Evolutionary conservation across 2,329 filamentous ascomycete genomes (phyloP), one percentile per base, ranked within the genome.

Genomic region (Colletotrichum sidae): DNA sequence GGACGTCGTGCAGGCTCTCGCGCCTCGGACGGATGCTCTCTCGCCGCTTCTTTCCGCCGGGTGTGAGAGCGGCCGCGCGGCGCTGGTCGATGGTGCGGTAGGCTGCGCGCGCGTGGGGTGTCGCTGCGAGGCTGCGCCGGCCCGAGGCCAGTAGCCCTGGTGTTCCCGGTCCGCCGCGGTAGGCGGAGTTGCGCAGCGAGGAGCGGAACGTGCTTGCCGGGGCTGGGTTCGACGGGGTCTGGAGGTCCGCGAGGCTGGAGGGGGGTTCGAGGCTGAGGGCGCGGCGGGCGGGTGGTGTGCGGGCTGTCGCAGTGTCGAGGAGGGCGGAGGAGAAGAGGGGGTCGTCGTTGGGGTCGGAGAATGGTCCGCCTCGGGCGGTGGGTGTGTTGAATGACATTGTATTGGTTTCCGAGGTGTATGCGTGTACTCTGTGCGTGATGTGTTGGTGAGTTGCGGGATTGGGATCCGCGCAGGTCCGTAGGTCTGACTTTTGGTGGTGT

Each of bases 31-130:
- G 83, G 55, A 85, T 72, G 71, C 87, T 90, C 69, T 83, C 83
- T n/a, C 88, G 81, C 17, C 85, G 60, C 38, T 65, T 82, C 57
- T 83, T 83, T 67, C 84, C 84, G 15, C 86, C 87, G 0, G 88
- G 88, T 0, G 88, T 90, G 67, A 88, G 83, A 52, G 88, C 79
- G 51, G 86, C 86, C 3, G 84, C 83, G 46, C 88, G 84, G 6
- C 88, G 85, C 68, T 84, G 82, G 69, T 89, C 83, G 56, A 90
- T 80, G 38, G 87, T 83, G 50, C 85, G 81, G 52, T 83, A 83
- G 47, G 88, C 88, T 10, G 87, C 88, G 69, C 84, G 84, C 51
- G 84, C 87, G 72, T 90, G 88, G 0, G 88, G 88, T 15, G 88
- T 90, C 3, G 82, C 78, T 11, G 79, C 78, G 74, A 81, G 79